Conservation (phyloP, 2,329 filamentous ascomycete genomes). For the Exophiala phaeomuriformis region DNA sequence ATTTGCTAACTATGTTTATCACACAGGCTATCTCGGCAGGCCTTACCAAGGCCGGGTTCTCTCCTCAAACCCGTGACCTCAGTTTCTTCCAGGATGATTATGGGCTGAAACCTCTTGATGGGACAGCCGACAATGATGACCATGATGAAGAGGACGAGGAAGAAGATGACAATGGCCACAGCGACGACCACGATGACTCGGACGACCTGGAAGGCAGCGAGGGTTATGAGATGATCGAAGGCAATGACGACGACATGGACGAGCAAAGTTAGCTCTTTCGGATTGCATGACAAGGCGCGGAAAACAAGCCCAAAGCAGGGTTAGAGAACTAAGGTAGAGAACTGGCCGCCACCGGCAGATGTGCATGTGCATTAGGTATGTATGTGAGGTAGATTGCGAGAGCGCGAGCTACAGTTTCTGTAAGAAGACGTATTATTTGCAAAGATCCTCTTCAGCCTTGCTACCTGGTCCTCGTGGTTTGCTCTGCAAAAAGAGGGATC, state of each 20-base stretch:
- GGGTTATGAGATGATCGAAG: slow-evolving; percentile 20
- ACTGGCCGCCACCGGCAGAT: neutral
- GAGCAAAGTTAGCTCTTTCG: neutral
- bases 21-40: slow-evolving; percentile 64
- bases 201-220: slow-evolving; percentile 45
- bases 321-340: neutral
- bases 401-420: no score
- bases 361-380: no score
- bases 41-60: slow-evolving; percentile 70
- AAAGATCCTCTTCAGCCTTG: no score
- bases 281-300: neutral
- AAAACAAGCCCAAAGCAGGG: no score
- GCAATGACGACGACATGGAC: neutral
- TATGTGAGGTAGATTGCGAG: no score
- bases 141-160: slow-evolving; percentile 51
- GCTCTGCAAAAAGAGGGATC: no score
- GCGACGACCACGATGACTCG: slow-evolving; percentile 42
- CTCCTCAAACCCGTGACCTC: slow-evolving; percentile 64
- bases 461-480: no score
- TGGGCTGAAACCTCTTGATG: slow-evolving; percentile 60
- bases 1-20: slow-evolving; percentile 7
- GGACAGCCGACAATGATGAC: slow-evolving; percentile 53
- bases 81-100: slow-evolving; percentile 85
- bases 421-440: no score
- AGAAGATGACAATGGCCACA: slow-evolving; percentile 41